Conservation (phyloP, 1,139 yeast genomes). For the Meyerozyma carpophila region DNA sequence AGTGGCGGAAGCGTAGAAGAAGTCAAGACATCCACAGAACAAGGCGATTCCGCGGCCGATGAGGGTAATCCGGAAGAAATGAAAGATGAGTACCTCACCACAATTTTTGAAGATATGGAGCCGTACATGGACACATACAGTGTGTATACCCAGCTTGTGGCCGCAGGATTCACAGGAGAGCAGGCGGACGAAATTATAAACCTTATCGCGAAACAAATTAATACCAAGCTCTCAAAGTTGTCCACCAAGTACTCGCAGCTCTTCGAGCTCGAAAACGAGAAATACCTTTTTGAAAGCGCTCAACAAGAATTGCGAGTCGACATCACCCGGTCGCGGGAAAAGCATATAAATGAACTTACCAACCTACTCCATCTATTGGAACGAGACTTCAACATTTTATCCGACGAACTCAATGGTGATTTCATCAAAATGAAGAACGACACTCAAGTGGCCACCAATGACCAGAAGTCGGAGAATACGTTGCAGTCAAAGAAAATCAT, state of each 20-base stretch:
- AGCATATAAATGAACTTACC: conserved; percentile 63
- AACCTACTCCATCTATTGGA: conserved; percentile 66
- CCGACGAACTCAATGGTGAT: conserved; percentile 74
- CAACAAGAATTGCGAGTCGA: conserved; percentile 83
- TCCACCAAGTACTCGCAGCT: conserved; percentile 56
- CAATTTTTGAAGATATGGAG: conserved; percentile 35
- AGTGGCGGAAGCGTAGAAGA: not conserved
- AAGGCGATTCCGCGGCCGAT: not conserved
- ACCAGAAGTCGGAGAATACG: conserved; percentile 81
- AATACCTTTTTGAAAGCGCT: conserved; percentile 87
- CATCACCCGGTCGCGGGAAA: conserved; percentile 66
- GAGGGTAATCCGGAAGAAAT: not conserved
- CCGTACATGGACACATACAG: conserved; percentile 50
- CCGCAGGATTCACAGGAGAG: conserved; percentile 45
- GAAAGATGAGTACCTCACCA: conserved; percentile 10
- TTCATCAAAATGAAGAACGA: conserved; percentile 66
- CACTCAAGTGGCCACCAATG: conserved; percentile 78
- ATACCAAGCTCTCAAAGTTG: conserved; percentile 51
- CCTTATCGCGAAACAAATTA: conserved; percentile 45
- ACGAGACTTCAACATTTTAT: conserved; percentile 62
- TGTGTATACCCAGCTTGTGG: conserved; percentile 34
- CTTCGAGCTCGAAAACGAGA: conserved; percentile 78
- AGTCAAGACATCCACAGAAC: not conserved
- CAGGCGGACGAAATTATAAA: conserved; percentile 53
- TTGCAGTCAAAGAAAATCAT: conserved; percentile 67